These are phyloP conservation scores for Salisapilia sapeloensis DNA, from an alignment of 352 stramenopile species.

Conservation along the genomic window DNA sequence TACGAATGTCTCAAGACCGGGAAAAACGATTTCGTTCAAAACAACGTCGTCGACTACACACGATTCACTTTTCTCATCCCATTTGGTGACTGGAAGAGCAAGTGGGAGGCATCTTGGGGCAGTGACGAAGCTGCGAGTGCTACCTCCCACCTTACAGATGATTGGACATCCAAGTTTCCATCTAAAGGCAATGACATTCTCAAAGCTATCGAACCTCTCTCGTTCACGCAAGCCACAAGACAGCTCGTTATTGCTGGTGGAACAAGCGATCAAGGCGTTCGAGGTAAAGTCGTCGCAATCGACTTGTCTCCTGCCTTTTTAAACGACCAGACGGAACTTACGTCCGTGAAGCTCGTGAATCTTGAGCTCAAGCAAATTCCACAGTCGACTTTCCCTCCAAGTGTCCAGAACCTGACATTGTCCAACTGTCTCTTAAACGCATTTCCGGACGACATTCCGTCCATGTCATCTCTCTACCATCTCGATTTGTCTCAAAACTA, in stretches of 20 bases:
- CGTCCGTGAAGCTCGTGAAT: slow-evolving; percentile 32
- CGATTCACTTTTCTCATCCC: slow-evolving; percentile 37
- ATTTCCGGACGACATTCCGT: slow-evolving; percentile 27
- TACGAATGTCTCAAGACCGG: slow-evolving; percentile 33
- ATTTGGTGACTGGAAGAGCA: slow-evolving; percentile 22
- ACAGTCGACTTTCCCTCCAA: slow-evolving; percentile 27
- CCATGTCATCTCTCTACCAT: slow-evolving; percentile 24
- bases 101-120: slow-evolving; percentile 23
- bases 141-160: slow-evolving; percentile 2
- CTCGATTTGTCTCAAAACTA: slow-evolving; percentile 45
- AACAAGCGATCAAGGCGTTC: slow-evolving; percentile 17
- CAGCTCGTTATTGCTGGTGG: slow-evolving; percentile 33
- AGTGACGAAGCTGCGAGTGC: slow-evolving; percentile 8
- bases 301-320: slow-evolving; percentile 14
- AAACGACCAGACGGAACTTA: slow-evolving; percentile 12
- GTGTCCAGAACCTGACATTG: slow-evolving; percentile 21
- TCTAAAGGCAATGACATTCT: slow-evolving; percentile 17
- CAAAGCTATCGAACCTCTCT: slow-evolving; percentile 11
- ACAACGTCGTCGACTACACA: slow-evolving; percentile 24
- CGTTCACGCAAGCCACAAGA: slow-evolving; percentile 11
- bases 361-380: slow-evolving; percentile 20
- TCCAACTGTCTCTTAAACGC: slow-evolving; percentile 33
- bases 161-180: slow-evolving; percentile 11
- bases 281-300: slow-evolving; percentile 22
- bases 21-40: slow-evolving; percentile 16